Percentiles rank a stretch among this genome's conserved stretches.
phyloP scores from a whole-genome alignment of 805 yeast genomes.

The Lipomyces mesembrius region DNA sequence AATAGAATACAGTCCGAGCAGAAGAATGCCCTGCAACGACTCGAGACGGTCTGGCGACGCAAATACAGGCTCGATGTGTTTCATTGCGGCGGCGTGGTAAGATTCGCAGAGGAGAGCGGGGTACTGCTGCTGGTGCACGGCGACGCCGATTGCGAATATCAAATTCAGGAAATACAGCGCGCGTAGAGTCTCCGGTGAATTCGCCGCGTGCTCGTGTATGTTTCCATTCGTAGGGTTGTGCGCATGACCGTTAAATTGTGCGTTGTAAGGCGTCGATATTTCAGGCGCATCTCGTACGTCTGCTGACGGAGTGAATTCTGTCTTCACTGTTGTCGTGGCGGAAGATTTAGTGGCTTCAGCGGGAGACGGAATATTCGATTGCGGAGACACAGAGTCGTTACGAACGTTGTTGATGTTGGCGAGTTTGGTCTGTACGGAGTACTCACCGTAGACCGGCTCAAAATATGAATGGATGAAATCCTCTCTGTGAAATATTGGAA shows the following conservation, averaged over 20 bases:
- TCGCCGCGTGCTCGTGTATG: slow-evolving; percentile 19
- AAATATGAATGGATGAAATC: slow-evolving; percentile 68
- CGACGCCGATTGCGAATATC: slow-evolving; percentile 79
- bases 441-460: slow-evolving; percentile 77
- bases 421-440: slow-evolving; percentile 58
- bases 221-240: slow-evolving; percentile 9
- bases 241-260: neutral
- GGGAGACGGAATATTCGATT: slow-evolving; percentile 7
- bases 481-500: slow-evolving; percentile 84
- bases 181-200: slow-evolving; percentile 33
- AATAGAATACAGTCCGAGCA: slow-evolving; percentile 70
- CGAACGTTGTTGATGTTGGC: slow-evolving; percentile 48
- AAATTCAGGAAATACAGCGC: slow-evolving; percentile 70
- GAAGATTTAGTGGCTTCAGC: slow-evolving; percentile 12
- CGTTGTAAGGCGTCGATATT: neutral
- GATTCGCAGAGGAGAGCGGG: slow-evolving; percentile 68
- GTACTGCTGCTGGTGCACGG: slow-evolving; percentile 70
- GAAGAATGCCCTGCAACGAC: slow-evolving; percentile 69
- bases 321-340: slow-evolving; percentile 20
- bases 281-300: neutral
- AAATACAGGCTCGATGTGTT: slow-evolving; percentile 61
- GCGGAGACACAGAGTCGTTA: slow-evolving; percentile 27
- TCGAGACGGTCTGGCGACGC: slow-evolving; percentile 66
- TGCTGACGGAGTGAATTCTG: slow-evolving; percentile 16
- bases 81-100: slow-evolving; percentile 69